These are phyloP conservation scores for Aspergillus fumigatiaffinis DNA, from an alignment of 2,329 filamentous ascomycete genomes.

Conservation along the genomic window DNA sequence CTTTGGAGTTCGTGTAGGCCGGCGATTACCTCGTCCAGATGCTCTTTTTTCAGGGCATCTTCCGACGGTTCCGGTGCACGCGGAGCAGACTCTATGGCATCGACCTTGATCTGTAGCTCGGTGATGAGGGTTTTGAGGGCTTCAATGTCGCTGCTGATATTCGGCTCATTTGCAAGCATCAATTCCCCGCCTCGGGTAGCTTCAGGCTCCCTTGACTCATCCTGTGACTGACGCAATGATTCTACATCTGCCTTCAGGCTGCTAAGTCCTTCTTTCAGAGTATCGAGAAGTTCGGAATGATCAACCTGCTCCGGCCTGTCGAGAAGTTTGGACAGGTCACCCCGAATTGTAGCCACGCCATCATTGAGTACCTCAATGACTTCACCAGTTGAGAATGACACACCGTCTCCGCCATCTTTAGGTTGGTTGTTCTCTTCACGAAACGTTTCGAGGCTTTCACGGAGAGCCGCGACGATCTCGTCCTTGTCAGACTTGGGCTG, in stretches of 20 bases:
- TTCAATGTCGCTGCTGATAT: constrained; percentile 68
- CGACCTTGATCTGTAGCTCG: constrained; percentile 79
- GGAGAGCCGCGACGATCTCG: constrained; percentile 58
- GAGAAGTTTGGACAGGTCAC: constrained; percentile 69
- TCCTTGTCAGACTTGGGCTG: constrained; percentile 51
- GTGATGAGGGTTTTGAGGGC: constrained; percentile 79
- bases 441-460: constrained; percentile 41
- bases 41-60: constrained; percentile 44
- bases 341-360: constrained; percentile 70
- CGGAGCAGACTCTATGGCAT: constrained; percentile 61
- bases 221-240: constrained; percentile 59
- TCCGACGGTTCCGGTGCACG: constrained; percentile 34
- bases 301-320: constrained; percentile 80
- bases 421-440: constrained; percentile 52
- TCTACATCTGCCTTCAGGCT: constrained; percentile 75
- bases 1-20: constrained; percentile 54
- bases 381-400: constrained; percentile 53
- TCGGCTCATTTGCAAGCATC: constrained; percentile 53
- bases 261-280: constrained; percentile 76
- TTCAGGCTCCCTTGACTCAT: constrained; percentile 48
- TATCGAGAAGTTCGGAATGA: constrained; percentile 85
- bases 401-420: constrained; percentile 53
- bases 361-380: constrained; percentile 61
- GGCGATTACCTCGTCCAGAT: constrained; percentile 45
- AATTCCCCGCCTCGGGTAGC: constrained; percentile 53